These are phyloP conservation scores for Aspergillus egyptiacus DNA, from an alignment of 495 filamentous ascomycete species.

Conservation along the genomic window DNA sequence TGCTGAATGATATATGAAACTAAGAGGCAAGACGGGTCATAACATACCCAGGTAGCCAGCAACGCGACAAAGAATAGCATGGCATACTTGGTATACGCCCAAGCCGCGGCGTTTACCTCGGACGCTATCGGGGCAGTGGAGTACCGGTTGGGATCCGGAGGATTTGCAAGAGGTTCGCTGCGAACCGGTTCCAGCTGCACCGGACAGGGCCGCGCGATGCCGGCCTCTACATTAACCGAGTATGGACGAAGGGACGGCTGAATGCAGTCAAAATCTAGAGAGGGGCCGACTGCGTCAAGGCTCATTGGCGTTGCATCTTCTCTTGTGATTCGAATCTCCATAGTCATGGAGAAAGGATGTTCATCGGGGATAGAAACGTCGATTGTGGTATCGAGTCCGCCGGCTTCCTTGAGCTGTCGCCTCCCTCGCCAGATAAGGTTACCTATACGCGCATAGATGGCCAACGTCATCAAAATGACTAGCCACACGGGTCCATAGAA, in stretches of 20 bases:
- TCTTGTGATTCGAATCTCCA: conserved; percentile 48
- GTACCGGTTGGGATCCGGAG: background rate
- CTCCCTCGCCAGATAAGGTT: conserved; percentile 58
- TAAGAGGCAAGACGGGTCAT: background rate
- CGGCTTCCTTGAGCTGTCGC: conserved; percentile 39
- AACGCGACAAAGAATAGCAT: conserved; percentile 82
- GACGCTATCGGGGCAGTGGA: background rate
- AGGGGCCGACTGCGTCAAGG: background rate
- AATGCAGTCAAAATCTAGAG: background rate
- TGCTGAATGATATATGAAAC: background rate
- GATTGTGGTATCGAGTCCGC: conserved; percentile 33
- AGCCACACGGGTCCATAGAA: conserved; percentile 90
- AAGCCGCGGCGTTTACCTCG: conserved; percentile 45
- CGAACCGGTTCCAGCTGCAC: conserved; percentile 8
- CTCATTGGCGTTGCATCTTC: conserved; percentile 23
- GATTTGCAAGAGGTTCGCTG: conserved; percentile 9
- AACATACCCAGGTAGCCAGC: conserved; percentile 68
- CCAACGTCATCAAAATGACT: conserved; percentile 59
- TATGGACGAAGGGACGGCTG: conserved; percentile 25
- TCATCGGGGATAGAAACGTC: conserved; percentile 19
- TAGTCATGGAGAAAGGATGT: conserved; percentile 53
- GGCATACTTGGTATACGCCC: conserved; percentile 77
- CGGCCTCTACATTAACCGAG: conserved; percentile 34
- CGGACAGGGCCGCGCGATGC: conserved; percentile 7
- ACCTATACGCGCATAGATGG: conserved; percentile 70